Evolutionary conservation across 805 yeast species (phyloP).

Genomic region (Ogataea chonburiensis): DNA sequence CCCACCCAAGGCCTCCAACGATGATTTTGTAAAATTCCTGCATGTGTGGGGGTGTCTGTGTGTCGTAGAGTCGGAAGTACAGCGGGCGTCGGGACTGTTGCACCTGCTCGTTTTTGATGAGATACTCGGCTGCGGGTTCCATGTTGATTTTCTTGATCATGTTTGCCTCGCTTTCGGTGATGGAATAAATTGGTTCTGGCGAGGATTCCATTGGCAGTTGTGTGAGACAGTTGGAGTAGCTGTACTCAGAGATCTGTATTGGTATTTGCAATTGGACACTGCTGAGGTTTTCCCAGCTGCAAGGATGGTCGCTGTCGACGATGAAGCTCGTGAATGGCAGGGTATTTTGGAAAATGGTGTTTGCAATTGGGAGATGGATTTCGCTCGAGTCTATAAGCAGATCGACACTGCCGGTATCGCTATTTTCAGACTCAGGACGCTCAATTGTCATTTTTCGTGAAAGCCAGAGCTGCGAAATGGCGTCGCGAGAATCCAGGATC

Average conservation of each 20-base stretch:
- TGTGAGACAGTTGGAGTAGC: slow-evolving; percentile 12
- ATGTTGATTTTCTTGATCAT: slow-evolving; percentile 56
- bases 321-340: slow-evolving; percentile 28
- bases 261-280: slow-evolving; percentile 8
- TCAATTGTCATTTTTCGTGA: slow-evolving; percentile 16
- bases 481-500: slow-evolving; percentile 25
- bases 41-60: slow-evolving; percentile 11
- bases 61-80: slow-evolving; percentile 22
- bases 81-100: slow-evolving; percentile 27
- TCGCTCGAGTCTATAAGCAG: background rate
- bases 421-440: background rate
- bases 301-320: slow-evolving; percentile 12
- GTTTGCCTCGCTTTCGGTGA: slow-evolving; percentile 56
- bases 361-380: slow-evolving; percentile 20
- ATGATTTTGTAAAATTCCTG: slow-evolving; percentile 48
- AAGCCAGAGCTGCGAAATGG: slow-evolving; percentile 31
- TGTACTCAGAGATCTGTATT: slow-evolving; percentile 1
- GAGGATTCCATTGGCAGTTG: slow-evolving; percentile 8
- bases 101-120: slow-evolving; percentile 45
- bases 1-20: slow-evolving; percentile 81
- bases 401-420: slow-evolving; percentile 1
- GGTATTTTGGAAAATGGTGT: slow-evolving; percentile 29
- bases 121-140: slow-evolving; percentile 53
- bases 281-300: slow-evolving; percentile 17
- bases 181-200: slow-evolving; percentile 30